Conservation (phyloP, 2,329 filamentous ascomycete genomes). For the Zopfia rhizophila region DNA sequence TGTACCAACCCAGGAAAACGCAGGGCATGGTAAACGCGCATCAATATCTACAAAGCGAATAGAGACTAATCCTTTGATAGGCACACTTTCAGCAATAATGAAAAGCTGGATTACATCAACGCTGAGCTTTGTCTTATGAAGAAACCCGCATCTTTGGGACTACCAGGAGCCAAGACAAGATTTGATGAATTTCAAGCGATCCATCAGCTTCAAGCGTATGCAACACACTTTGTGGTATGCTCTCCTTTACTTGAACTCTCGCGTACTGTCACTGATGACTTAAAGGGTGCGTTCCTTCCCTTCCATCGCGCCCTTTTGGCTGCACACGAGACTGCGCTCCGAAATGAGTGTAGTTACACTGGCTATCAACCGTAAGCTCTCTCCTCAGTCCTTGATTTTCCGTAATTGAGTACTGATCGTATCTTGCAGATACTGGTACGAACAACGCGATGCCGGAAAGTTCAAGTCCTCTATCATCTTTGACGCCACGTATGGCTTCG, state of each 20-base stretch:
- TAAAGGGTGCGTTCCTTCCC: no score
- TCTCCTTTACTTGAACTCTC: background rate
- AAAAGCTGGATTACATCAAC: conserved; percentile 26
- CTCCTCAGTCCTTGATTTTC: no score
- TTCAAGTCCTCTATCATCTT: no score
- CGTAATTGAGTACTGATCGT: no score
- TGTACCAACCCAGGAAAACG: conserved; percentile 7
- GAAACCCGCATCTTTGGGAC: conserved; percentile 15
- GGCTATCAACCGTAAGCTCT: no score
- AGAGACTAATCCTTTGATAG: background rate
- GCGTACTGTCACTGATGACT: no score
- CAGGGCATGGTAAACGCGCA: conserved; percentile 8
- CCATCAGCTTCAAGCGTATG: conserved; percentile 15
- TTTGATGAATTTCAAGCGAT: conserved; percentile 27
- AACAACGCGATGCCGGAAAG: no score
- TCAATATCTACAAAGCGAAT: background rate
- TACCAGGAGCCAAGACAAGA: conserved; percentile 11
- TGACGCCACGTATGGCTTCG: no score
- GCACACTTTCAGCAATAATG: conserved; percentile 16
- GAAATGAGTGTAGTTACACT: no score
- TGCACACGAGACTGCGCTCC: no score
- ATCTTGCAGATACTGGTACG: no score
- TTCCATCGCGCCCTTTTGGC: no score
- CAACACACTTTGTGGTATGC: conserved; percentile 21
- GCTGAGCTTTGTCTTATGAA: conserved; percentile 28